phyloP scores from a whole-genome alignment of 2,329 filamentous ascomycete species.

The Diplodia corticola region DNA sequence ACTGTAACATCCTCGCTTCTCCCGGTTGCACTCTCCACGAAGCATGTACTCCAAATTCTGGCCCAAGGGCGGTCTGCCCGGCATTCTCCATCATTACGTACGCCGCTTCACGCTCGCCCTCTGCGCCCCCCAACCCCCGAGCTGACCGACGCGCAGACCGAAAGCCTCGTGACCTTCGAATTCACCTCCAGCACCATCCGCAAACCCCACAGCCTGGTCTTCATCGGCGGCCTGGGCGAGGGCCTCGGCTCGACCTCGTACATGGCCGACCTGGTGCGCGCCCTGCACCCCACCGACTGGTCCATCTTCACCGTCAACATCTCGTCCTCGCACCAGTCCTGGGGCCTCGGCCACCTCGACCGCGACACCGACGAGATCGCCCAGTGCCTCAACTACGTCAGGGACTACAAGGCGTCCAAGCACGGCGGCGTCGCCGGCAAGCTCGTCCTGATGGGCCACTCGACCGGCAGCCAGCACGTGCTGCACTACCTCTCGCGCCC shows the following conservation, averaged over 20 bases:
- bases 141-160: conserved; percentile 37
- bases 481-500: conserved; percentile 29
- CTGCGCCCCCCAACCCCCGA: not conserved
- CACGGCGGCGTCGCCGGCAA: conserved; percentile 25
- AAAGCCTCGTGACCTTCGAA: conserved; percentile 43
- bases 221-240: conserved; percentile 31
- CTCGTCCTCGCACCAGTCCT: conserved; percentile 33
- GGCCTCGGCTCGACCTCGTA: conserved; percentile 31
- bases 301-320: conserved; percentile 29
- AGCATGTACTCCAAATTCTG: conserved; percentile 30
- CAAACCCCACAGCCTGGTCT: conserved; percentile 32
- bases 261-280: conserved; percentile 28
- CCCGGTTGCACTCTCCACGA: no score
- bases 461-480: conserved; percentile 29
- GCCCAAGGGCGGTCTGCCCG: conserved; percentile 31
- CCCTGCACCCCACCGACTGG: conserved; percentile 27
- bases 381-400: conserved; percentile 30
- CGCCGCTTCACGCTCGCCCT: not conserved
- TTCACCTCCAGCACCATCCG: conserved; percentile 34
- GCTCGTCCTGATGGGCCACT: conserved; percentile 29
- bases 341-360: conserved; percentile 42
- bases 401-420: conserved; percentile 33
- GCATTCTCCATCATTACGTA: conserved; percentile 33
- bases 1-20: no score
- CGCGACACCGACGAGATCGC: conserved; percentile 42